phyloP scores from a whole-genome alignment of 2,329 filamentous ascomycete genomes.

The Didymella glomerata region DNA sequence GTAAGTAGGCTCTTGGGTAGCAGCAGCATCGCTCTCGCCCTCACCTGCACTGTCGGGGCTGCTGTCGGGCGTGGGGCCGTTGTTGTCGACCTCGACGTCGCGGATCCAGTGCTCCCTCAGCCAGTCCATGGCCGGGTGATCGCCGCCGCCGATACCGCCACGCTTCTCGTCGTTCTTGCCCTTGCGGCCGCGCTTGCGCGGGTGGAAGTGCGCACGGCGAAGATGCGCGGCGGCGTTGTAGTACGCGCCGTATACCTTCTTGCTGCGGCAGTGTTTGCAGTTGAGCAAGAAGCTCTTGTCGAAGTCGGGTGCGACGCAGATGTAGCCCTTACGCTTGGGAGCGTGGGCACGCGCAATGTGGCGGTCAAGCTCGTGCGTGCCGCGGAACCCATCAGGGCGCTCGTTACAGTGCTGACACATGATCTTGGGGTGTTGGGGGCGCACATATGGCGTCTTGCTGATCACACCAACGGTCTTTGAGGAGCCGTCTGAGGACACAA shows the following conservation, averaged over 20 bases:
- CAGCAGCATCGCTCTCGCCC: neutral
- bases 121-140: constrained; percentile 67
- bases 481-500: constrained; percentile 62
- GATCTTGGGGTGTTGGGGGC: constrained; percentile 75
- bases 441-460: constrained; percentile 65
- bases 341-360: constrained; percentile 72
- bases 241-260: constrained; percentile 87
- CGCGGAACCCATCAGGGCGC: constrained; percentile 80
- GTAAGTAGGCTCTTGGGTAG: neutral
- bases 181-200: constrained; percentile 65
- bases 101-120: constrained; percentile 67
- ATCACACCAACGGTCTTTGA: constrained; percentile 62
- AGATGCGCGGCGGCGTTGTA: constrained; percentile 96
- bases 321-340: constrained; percentile 66
- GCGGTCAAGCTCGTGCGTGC: constrained; percentile 75
- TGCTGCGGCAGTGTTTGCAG: constrained; percentile 81
- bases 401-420: constrained; percentile 75
- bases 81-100: constrained; percentile 60
- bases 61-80: constrained; percentile 30
- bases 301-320: constrained; percentile 67
- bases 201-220: constrained; percentile 86
- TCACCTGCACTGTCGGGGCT: constrained; percentile 32
- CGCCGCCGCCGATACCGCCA: constrained; percentile 69
- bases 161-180: constrained; percentile 67
- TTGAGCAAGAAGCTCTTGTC: constrained; percentile 73